phyloP scores from a whole-genome alignment of 2,329 filamentous ascomycete species.

The Exophiala aquamarina region DNA sequence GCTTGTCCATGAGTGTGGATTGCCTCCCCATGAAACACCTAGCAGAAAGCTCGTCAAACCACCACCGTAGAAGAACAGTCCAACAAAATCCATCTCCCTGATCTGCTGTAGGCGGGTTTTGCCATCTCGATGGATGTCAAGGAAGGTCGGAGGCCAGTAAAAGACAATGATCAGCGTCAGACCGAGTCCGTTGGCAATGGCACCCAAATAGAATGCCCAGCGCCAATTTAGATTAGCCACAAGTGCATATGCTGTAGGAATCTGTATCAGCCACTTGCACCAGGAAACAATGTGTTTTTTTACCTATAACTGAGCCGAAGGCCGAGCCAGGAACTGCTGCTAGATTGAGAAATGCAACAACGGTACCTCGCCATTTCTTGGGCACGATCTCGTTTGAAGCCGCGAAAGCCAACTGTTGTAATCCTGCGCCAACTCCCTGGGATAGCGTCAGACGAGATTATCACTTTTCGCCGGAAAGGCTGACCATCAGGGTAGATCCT shows the following conservation, averaged over 20 bases:
- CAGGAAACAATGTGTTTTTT: background rate
- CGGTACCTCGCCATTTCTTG: conserved; percentile 1
- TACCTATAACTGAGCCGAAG: conserved; percentile 1
- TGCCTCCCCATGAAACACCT: conserved; percentile 17
- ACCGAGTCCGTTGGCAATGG: conserved; percentile 11
- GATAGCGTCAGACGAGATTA: background rate
- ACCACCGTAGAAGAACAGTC: conserved; percentile 16
- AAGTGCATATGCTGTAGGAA: conserved; percentile 8
- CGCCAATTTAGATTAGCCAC: conserved; percentile 1
- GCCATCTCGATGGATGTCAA: conserved; percentile 11
- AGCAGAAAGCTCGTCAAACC: conserved; percentile 19
- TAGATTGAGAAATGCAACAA: background rate
- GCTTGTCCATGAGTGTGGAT: conserved; percentile 19
- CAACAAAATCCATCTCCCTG: conserved; percentile 21
- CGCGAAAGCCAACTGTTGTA: background rate
- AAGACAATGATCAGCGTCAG: conserved; percentile 8
- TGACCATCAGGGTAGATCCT: background rate
- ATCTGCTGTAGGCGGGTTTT: conserved; percentile 18
- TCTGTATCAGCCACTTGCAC: background rate
- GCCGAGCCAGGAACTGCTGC: background rate
- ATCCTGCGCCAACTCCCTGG: background rate
- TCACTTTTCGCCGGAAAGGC: background rate
- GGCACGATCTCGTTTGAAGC: background rate
- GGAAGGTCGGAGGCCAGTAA: conserved; percentile 17
- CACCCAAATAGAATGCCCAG: conserved; percentile 12